Evolutionary conservation across 768 basidiomycete species (phyloP).

Genomic region (Mycena amicta): DNA sequence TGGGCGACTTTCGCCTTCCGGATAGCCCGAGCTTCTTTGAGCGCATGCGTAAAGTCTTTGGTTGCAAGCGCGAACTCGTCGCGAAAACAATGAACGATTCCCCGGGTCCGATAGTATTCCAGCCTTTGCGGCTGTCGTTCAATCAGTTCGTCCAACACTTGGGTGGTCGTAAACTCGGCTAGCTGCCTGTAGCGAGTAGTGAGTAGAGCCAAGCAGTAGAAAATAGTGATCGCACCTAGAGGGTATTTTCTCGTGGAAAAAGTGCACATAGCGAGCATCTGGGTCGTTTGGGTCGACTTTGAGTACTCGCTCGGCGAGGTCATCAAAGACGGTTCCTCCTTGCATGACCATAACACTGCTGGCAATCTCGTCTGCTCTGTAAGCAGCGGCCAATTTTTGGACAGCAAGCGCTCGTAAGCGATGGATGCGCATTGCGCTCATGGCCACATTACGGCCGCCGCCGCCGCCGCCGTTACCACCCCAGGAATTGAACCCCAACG

Average conservation of each 20-base stretch:
- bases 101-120: slow-evolving; percentile 87
- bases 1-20: slow-evolving; percentile 69
- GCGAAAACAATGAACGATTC: slow-evolving; percentile 86
- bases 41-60: slow-evolving; percentile 79
- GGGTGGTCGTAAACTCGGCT: slow-evolving; percentile 80
- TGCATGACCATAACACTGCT: slow-evolving; percentile 96
- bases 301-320: slow-evolving; percentile 86
- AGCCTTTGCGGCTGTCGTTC: slow-evolving; percentile 70
- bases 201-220: slow-evolving; percentile 10
- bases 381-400: slow-evolving; percentile 84
- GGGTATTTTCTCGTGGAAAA: slow-evolving; percentile 94
- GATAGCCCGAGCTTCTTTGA: slow-evolving; percentile 72
- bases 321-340: slow-evolving; percentile 89
- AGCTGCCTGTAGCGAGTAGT: slow-evolving; percentile 67
- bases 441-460: slow-evolving; percentile 75
- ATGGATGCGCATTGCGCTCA: slow-evolving; percentile 86
- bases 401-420: slow-evolving; percentile 80
- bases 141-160: slow-evolving; percentile 80
- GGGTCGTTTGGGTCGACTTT: slow-evolving; percentile 47
- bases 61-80: slow-evolving; percentile 77
- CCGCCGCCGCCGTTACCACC: slow-evolving; percentile 46
- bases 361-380: slow-evolving; percentile 87
- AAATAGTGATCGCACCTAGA: slow-evolving; percentile 60
- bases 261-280: slow-evolving; percentile 57
- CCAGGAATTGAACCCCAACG: slow-evolving; percentile 59